Base-by-base conservation (phyloP, 139 green algal species). In the Monoraphidium neglectum region DNA sequence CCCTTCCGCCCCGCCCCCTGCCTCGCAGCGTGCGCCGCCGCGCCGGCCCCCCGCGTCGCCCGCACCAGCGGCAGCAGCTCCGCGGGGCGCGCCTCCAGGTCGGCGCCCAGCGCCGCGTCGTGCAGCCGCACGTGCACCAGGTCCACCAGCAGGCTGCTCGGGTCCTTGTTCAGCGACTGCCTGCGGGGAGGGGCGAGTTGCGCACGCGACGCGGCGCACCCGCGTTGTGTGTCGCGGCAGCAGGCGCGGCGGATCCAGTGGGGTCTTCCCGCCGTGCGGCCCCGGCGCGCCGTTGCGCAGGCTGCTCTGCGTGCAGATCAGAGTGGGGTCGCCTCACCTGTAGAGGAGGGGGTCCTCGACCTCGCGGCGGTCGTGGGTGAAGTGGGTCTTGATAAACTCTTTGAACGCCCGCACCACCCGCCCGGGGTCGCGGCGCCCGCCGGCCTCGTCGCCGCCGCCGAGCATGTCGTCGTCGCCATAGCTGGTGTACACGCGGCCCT, bases 21-120 rank as follows among this genome's bases (percentile, higher is more conserved):
- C 24, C 30, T 24, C 13, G 57, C 57, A 36, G 57, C 30, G 57
- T n/a, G n/a, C n/a, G n/a, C n/a, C n/a, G n/a, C n/a, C n/a, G n/a
- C n/a, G n/a, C n/a, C n/a, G n/a, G n/a, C n/a, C n/a, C n/a, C n/a
- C n/a, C n/a, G n/a, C n/a, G n/a, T n/a, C n/a, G n/a, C n/a, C n/a
- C n/a, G 74, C 62, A 97, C 89, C 81, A 96, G 63, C 0, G 93
- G 92, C 54, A 98, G 83, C 75, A 91, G 85, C 62, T 93, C 89
- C 24, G 87, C 53, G 8, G 94, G 94, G 40, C 79, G 72, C 21
- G 81, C 67, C 56, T 90, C 84, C 56, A 98, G 74, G 33, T 73
- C 62, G 8, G 80, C 73, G 33, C 86, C 88, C 13, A 97, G 87
- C 5, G 82, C 68, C 2, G 68, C 51, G 61, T 95, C 87, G 70